phyloP scores from a whole-genome alignment of 2,329 filamentous ascomycete species.

The Cadophora malorum region DNA sequence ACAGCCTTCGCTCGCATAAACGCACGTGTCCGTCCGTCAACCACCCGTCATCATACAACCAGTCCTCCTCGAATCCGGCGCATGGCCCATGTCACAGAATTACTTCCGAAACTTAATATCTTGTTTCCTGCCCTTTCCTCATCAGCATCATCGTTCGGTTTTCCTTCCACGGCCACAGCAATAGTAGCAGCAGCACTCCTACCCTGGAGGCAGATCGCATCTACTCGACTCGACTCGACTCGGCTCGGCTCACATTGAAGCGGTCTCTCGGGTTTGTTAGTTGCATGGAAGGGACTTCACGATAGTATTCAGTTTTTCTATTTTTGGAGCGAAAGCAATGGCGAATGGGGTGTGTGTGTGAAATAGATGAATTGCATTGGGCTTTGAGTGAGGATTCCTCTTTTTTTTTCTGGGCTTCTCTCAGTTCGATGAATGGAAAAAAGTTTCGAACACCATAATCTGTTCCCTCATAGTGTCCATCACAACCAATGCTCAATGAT shows the following conservation, averaged over 20 bases:
- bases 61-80: conserved; percentile 30
- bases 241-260: conserved; percentile 16
- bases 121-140: conserved; percentile 37
- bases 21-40: conserved; percentile 16
- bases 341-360: conserved; percentile 41
- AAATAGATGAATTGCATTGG: conserved; percentile 43
- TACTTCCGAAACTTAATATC: conserved; percentile 43
- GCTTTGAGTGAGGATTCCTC: conserved; percentile 30
- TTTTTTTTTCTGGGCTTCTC: conserved; percentile 31
- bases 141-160: conserved; percentile 24
- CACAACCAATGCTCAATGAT: too few relatives aligned
- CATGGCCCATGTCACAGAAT: conserved; percentile 39
- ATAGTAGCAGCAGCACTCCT: conserved; percentile 33
- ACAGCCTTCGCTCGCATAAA: conserved; percentile 28
- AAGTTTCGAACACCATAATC: conserved; percentile 29
- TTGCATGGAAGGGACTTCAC: conserved; percentile 41
- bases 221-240: background rate
- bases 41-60: conserved; percentile 27
- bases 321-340: conserved; percentile 41
- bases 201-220: background rate
- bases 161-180: conserved; percentile 21
- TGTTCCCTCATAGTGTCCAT: too few relatives aligned
- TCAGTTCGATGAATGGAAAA: conserved; percentile 40
- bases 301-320: conserved; percentile 41
- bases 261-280: conserved; percentile 36